Evolutionary conservation across 495 filamentous ascomycete species (phyloP).

Genomic region (Penicillium canescens): DNA sequence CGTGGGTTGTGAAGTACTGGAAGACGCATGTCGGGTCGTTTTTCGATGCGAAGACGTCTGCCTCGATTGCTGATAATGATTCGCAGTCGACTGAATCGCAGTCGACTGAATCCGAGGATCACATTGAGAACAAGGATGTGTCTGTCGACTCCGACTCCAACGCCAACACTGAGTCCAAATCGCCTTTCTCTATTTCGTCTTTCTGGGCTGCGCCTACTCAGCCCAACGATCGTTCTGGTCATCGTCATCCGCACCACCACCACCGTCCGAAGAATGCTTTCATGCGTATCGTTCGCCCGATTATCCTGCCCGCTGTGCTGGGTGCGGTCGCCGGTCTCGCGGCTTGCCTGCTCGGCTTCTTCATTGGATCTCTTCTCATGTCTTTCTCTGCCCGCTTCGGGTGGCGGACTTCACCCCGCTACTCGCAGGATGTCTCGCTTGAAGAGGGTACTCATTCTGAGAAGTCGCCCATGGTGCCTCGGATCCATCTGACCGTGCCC

Average conservation of each 20-base stretch:
- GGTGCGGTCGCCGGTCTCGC: constrained; percentile 41
- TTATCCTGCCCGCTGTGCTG: constrained; percentile 39
- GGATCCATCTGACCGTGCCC: constrained; percentile 9
- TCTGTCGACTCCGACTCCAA: neutral
- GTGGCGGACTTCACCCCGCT: neutral
- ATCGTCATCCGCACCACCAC: constrained; percentile 14
- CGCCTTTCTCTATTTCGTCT: constrained; percentile 22
- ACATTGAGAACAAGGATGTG: too few species aligned
- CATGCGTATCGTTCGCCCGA: constrained; percentile 27
- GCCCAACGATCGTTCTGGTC: constrained; percentile 8
- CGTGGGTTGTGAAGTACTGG: constrained; percentile 31
- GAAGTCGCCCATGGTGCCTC: constrained; percentile 17
- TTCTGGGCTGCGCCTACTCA: constrained; percentile 12
- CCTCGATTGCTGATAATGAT: neutral
- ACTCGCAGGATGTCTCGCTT: neutral
- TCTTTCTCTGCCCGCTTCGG: constrained; percentile 27
- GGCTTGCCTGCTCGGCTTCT: constrained; percentile 42
- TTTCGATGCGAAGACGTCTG: constrained; percentile 6
- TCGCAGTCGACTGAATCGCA: too few species aligned
- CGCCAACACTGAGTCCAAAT: constrained; percentile 4
- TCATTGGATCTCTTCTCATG: constrained; percentile 37
- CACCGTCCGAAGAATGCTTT: constrained; percentile 22
- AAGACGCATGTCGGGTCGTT: constrained; percentile 16
- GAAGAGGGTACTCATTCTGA: constrained; percentile 23
- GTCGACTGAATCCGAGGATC: too few species aligned